phyloP scores from a whole-genome alignment of 495 filamentous ascomycete species.

The Penicillium waksmanii region DNA sequence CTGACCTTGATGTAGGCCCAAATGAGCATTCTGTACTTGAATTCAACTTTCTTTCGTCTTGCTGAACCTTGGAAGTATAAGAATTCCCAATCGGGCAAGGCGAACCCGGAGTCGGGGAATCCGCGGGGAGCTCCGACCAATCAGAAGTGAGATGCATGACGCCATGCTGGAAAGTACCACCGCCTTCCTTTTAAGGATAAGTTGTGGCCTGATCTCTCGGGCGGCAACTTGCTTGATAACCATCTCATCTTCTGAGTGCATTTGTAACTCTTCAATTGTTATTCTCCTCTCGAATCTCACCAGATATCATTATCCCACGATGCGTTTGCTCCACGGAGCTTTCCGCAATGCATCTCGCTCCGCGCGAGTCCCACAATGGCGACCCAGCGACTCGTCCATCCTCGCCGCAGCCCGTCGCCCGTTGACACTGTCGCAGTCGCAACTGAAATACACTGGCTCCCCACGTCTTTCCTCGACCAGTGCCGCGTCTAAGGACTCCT shows the following conservation, averaged over 20 bases:
- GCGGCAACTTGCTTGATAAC: neutral
- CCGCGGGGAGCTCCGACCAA: neutral
- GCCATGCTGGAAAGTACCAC: slow-evolving; percentile 17
- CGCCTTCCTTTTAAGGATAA: slow-evolving; percentile 23
- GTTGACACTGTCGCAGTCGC: slow-evolving; percentile 22
- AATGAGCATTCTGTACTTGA: no score
- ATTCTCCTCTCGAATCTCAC: slow-evolving; percentile 3
- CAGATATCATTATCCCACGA: slow-evolving; percentile 4
- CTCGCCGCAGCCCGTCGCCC: slow-evolving; percentile 26
- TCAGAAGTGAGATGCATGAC: slow-evolving; percentile 14
- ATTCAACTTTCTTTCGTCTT: no score
- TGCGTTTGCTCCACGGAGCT: slow-evolving; percentile 34
- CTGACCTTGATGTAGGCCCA: no score
- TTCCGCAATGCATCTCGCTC: slow-evolving; percentile 30
- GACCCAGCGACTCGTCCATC: slow-evolving; percentile 15
- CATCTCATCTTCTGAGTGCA: neutral
- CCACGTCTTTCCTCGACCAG: slow-evolving; percentile 35
- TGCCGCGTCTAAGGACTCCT: slow-evolving; percentile 49
- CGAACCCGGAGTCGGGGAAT: no score
- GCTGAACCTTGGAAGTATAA: no score
- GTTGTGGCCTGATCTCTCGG: slow-evolving; percentile 3
- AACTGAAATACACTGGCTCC: slow-evolving; percentile 29
- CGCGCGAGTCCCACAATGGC: slow-evolving; percentile 23
- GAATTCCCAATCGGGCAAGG: no score
- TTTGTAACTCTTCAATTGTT: slow-evolving; percentile 6